Percentiles rank a stretch among this genome's conserved stretches.
Evolutionary conservation across 768 basidiomycete genomes (phyloP).

Genomic region (Hebeloma cylindrosporum): DNA sequence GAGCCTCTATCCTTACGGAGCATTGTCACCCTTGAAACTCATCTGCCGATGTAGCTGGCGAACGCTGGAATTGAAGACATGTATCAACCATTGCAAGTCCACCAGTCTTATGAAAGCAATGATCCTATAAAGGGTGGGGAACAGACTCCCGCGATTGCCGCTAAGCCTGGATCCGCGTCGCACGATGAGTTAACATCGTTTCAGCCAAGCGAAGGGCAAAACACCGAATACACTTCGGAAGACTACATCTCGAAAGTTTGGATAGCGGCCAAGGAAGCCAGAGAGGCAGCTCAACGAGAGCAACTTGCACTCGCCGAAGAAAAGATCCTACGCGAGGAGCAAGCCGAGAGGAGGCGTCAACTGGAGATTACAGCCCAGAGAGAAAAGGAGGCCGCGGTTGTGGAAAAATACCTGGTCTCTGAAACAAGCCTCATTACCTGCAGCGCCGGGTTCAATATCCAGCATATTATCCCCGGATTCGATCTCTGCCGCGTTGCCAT

Average conservation of each 20-base stretch:
- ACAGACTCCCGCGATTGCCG: too few relatives aligned
- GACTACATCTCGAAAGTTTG: background rate
- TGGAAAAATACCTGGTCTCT: conserved; percentile 42
- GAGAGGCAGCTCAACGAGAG: background rate
- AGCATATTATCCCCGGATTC: conserved; percentile 46
- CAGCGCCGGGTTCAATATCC: conserved; percentile 47
- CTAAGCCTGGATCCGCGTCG: too few relatives aligned
- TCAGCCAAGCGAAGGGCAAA: background rate
- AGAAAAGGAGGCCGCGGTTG: conserved; percentile 41
- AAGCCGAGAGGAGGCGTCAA: conserved; percentile 11
- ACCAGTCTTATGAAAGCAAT: too few relatives aligned
- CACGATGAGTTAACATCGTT: background rate
- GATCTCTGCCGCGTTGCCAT: conserved; percentile 51
- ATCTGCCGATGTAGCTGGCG: too few relatives aligned
- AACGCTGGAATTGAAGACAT: too few relatives aligned
- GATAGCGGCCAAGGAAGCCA: background rate
- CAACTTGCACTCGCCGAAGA: background rate
- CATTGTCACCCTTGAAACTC: too few relatives aligned
- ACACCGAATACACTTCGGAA: too few relatives aligned
- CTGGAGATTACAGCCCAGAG: conserved; percentile 12
- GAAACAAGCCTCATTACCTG: conserved; percentile 51
- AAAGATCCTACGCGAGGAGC: background rate
- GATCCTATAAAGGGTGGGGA: too few relatives aligned
- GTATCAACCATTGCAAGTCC: too few relatives aligned
- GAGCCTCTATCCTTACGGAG: too few relatives aligned